A percentile compares a stretch with the other conserved stretches of the same genome.
Evolutionary conservation across 768 basidiomycete genomes (phyloP).

Genomic region (Naganishia onofrii): DNA sequence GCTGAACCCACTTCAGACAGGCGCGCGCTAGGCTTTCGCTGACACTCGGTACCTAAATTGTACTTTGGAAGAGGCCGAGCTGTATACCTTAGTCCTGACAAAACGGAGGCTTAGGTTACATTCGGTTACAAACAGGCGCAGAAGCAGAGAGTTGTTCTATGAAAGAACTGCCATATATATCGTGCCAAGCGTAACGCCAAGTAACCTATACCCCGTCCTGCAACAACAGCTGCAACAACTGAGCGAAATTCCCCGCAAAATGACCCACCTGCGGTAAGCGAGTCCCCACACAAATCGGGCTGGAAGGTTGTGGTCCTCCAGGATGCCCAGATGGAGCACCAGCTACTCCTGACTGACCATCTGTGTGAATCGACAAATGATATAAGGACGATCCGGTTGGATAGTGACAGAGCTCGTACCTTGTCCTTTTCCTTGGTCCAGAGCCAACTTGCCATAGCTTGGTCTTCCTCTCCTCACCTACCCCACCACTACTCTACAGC

Average conservation of each 20-base stretch:
- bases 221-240: neutral
- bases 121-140: neutral
- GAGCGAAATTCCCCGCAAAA: neutral
- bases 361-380: neutral
- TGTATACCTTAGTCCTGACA: no score
- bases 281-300: no score
- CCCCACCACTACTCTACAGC: neutral
- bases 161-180: neutral
- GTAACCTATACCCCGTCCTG: neutral
- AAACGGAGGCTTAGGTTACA: neutral
- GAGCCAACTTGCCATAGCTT: conserved; percentile 1
- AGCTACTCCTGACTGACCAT: neutral
- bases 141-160: neutral
- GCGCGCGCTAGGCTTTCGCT: no score
- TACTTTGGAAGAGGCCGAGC: no score
- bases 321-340: neutral
- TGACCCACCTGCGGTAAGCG: neutral
- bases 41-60: no score
- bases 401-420: neutral
- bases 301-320: neutral
- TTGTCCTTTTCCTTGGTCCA: neutral
- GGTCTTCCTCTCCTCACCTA: conserved; percentile 4
- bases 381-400: conserved; percentile 23
- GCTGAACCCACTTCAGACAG: no score
- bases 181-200: neutral